Evolutionary conservation across 2,329 filamentous ascomycete genomes (phyloP).

Genomic region (Beauveria sp.): DNA sequence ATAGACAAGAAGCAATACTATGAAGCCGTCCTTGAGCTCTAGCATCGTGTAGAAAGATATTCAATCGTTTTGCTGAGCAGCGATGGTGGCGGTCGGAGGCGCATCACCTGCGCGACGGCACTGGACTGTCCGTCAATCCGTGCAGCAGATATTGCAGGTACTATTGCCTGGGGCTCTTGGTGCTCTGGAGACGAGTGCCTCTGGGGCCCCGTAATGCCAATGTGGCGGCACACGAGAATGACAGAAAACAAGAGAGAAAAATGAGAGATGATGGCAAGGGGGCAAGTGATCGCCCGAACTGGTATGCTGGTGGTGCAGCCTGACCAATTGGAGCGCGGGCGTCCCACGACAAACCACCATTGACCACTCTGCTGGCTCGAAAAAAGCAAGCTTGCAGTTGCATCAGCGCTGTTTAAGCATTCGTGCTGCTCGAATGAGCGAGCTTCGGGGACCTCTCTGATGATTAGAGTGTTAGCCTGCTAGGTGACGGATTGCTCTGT

Average conservation of each 20-base stretch:
- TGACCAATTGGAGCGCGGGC: conserved; percentile 1
- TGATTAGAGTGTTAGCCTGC: background rate
- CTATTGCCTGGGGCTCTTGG: background rate
- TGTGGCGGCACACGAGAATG: conserved; percentile 4
- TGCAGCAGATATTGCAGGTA: background rate
- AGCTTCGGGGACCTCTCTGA: background rate
- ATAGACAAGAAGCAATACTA: background rate
- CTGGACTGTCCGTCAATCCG: background rate
- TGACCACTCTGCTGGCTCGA: background rate
- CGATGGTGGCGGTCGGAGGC: background rate
- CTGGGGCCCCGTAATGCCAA: background rate
- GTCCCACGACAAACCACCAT: background rate
- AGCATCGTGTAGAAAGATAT: background rate
- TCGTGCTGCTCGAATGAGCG: background rate
- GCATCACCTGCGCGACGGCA: background rate
- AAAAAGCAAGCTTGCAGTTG: conserved; percentile 7
- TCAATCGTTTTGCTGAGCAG: background rate
- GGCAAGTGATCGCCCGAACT: conserved; percentile 15
- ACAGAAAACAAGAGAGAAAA: conserved; percentile 10
- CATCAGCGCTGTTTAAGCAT: conserved; percentile 1
- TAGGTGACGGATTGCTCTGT: background rate
- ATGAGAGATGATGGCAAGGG: conserved; percentile 15
- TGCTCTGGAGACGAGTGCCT: background rate
- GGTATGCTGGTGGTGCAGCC: conserved; percentile 14
- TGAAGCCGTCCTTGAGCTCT: background rate